A percentile compares a stretch with the other conserved stretches of the same genome.
Evolutionary conservation across 2,329 filamentous ascomycete genomes (phyloP).

Genomic region (Ceratocystis cubensis): DNA sequence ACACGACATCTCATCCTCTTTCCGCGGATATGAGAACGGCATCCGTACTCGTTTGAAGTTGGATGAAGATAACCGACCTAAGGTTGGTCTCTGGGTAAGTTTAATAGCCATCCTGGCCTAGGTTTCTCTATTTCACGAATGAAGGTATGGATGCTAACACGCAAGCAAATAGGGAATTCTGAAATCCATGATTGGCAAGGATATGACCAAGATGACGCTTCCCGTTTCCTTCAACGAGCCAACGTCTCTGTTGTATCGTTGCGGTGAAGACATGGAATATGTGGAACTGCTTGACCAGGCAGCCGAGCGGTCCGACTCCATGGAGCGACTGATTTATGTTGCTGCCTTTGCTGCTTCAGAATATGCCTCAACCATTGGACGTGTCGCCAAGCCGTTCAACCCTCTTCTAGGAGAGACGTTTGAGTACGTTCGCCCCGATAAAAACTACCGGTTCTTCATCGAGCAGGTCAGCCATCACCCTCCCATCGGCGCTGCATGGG

Average conservation of each 20-base stretch:
- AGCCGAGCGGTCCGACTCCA: conserved; percentile 70
- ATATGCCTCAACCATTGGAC: conserved; percentile 91
- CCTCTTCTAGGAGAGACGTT: conserved; percentile 92
- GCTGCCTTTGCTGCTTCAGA: conserved; percentile 92
- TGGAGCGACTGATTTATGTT: conserved; percentile 87
- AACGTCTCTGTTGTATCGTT: conserved; percentile 85
- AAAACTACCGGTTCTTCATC: conserved; percentile 95
- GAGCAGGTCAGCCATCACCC: conserved; percentile 98
- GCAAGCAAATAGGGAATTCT: conserved; percentile 59
- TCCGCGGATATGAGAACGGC: conserved; percentile 83
- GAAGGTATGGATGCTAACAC: conserved; percentile 1
- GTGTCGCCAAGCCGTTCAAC: conserved; percentile 97
- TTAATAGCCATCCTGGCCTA: not conserved
- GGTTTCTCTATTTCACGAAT: not conserved
- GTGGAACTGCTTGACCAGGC: conserved; percentile 82
- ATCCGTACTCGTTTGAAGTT: conserved; percentile 68
- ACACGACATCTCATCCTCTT: conserved; percentile 61
- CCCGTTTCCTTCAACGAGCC: conserved; percentile 98
- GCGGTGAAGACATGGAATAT: conserved; percentile 97
- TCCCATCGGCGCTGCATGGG: conserved; percentile 83
- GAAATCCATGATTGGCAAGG: conserved; percentile 99
- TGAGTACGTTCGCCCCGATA: conserved; percentile 89
- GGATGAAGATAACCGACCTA: conserved; percentile 84
- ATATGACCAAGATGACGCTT: conserved; percentile 99
- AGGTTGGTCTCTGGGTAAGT: conserved; percentile 89